Base-by-base conservation (phyloP, 306 rosid species). In the Dalbergia oliveri region DNA sequence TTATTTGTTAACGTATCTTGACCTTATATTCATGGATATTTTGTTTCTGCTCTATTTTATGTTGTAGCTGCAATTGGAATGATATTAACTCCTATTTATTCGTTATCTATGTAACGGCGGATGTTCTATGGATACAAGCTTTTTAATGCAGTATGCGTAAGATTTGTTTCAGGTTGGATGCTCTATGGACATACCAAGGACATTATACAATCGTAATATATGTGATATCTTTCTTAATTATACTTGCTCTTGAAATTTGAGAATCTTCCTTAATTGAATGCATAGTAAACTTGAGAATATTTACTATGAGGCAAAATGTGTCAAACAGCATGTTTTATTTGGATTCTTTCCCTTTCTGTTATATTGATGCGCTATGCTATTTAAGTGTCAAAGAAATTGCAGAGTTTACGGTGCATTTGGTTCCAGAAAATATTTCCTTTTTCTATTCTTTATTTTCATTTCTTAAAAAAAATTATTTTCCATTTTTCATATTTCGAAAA, bases 1-100 rank as follows among this genome's bases (percentile, higher is more conserved):
- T 62, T 87, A 69, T 86, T 67, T 73, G 60, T 64, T 78, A 6
- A 73, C 67, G 81, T 78, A 79, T 59, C 79, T 69, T 19, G 60
- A 82, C 83, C 86, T 49, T 76, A 53, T 61, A 59, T 56, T 79
- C 75, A 65, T 79, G n/a, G 1, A 61, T 72, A 18, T 59, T 72
- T 14, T 71, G 56, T 62, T 73, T 23, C 45, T 82, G 34, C 74
- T 66, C 5, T 72, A 37, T 58, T 66, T 67, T 50, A 69, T 75
- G 15, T 11, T 77, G 72, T 53, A 82, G 65, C 64, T 10, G 11
- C 43, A 62, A 35, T 62, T 31, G 68, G 11, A 62, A 62, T 62
- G 44, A 34, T 62, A 31, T 62, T 35, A 62, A 62, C 18, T 11
- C 44, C 19, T 62, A 62, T 33, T 62, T 62, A 31, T 33, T 62